These are phyloP conservation scores for Heteromeles arbutifolia DNA, from an alignment of 306 rosid species.

Conservation along the genomic window DNA sequence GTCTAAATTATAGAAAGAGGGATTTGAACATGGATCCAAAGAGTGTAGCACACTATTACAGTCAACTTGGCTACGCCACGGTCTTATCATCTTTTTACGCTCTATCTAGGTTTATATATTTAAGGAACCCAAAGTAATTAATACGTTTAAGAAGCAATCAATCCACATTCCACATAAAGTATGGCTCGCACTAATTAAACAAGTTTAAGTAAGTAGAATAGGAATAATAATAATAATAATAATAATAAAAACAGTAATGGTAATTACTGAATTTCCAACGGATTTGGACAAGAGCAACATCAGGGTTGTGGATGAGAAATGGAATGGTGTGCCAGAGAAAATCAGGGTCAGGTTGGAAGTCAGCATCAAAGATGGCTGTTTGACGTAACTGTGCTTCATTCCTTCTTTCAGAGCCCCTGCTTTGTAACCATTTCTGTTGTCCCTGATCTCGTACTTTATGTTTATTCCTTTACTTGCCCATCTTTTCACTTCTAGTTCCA, in stretches of 20 bases:
- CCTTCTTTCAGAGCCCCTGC: constrained; percentile 91
- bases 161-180: not conserved
- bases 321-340: constrained; percentile 71
- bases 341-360: constrained; percentile 87
- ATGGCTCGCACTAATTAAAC: not conserved
- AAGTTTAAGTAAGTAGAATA: not conserved
- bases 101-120: too few relatives aligned
- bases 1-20: too few relatives aligned
- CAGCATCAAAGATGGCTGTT: constrained; percentile 78
- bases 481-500: constrained; percentile 65
- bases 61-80: too few relatives aligned
- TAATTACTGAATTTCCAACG: constrained; percentile 82
- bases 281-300: constrained; percentile 77
- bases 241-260: too few relatives aligned
- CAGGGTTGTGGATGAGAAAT: constrained; percentile 54
- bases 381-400: constrained; percentile 82
- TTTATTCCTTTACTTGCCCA: constrained; percentile 81
- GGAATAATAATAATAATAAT: too few relatives aligned
- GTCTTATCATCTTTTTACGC: too few relatives aligned
- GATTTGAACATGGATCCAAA: not conserved
- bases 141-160: not conserved
- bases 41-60: not conserved
- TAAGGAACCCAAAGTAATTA: not conserved
- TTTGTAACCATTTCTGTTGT: constrained; percentile 80
- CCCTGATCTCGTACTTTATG: constrained; percentile 82